Percentiles rank a stretch among this genome's conserved stretches.
Conservation (phyloP, 495 filamentous ascomycete genomes). For the Cercophora sp. region DNA sequence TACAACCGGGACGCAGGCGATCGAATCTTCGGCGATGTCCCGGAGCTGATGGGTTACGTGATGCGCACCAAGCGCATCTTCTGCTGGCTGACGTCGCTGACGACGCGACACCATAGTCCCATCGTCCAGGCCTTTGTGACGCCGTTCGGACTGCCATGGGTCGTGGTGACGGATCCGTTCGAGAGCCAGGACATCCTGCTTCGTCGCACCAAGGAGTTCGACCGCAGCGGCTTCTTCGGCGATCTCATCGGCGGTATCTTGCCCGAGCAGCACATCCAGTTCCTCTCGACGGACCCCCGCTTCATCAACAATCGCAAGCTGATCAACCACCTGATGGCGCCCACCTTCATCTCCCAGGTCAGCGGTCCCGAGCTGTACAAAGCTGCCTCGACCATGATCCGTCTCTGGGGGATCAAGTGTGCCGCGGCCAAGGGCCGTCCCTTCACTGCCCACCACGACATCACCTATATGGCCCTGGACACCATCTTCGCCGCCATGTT, state of each 20-base stretch:
- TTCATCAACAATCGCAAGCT: slow-evolving; percentile 35
- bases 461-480: slow-evolving; percentile 33
- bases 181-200: slow-evolving; percentile 41
- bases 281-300: slow-evolving; percentile 20
- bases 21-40: slow-evolving; percentile 31
- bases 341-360: slow-evolving; percentile 33
- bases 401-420: slow-evolving; percentile 35
- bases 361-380: slow-evolving; percentile 31
- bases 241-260: slow-evolving; percentile 27
- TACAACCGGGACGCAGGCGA: slow-evolving; percentile 31
- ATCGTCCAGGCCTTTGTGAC: slow-evolving; percentile 38
- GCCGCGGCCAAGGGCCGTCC: slow-evolving; percentile 27
- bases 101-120: slow-evolving; percentile 27
- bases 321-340: slow-evolving; percentile 37
- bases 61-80: slow-evolving; percentile 20
- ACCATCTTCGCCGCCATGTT: slow-evolving; percentile 32
- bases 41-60: slow-evolving; percentile 26
- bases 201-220: slow-evolving; percentile 39
- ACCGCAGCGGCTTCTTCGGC: slow-evolving; percentile 24
- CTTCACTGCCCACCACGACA: slow-evolving; percentile 33
- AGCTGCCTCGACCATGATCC: slow-evolving; percentile 23
- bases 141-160: slow-evolving; percentile 32
- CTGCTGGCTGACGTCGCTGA: slow-evolving; percentile 25
- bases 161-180: slow-evolving; percentile 37
- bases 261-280: slow-evolving; percentile 29